Conservation (phyloP, 2,329 filamentous ascomycete species). For the Diaporthe longicolla region DNA sequence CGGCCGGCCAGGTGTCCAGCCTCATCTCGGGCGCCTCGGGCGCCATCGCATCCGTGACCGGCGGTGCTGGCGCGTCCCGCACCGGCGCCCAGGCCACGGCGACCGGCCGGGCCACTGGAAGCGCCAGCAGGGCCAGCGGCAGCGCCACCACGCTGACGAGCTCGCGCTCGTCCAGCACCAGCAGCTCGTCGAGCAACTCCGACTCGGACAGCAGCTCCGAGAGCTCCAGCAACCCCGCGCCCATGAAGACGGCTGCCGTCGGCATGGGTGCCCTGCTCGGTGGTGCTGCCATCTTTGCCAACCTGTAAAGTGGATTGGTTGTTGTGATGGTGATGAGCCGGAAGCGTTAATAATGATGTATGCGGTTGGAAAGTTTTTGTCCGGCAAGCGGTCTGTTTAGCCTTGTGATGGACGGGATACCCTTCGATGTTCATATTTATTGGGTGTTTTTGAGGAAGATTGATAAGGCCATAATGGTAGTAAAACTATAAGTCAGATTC, state of each 20-base stretch:
- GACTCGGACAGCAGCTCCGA: conserved; percentile 41
- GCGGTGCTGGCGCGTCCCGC: conserved; percentile 9
- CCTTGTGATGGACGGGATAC: conserved; percentile 18
- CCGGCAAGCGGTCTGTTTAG: neutral
- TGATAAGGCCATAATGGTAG: neutral
- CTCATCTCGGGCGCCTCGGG: neutral
- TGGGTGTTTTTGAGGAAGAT: conserved; percentile 2
- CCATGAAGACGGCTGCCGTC: conserved; percentile 58
- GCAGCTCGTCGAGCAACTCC: conserved; percentile 29
- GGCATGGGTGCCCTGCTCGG: conserved; percentile 63
- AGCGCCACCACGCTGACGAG: conserved; percentile 21
- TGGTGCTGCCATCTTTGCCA: conserved; percentile 60
- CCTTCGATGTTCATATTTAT: conserved; percentile 32
- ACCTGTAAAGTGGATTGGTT: conserved; percentile 52
- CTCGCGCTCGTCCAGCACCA: conserved; percentile 41
- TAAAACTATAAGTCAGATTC: conserved; percentile 11
- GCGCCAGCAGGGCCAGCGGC: conserved; percentile 22
- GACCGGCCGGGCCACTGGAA: neutral
- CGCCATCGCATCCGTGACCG: conserved; percentile 4
- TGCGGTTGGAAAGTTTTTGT: conserved; percentile 21
- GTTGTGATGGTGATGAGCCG: no score
- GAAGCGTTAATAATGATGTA: neutral
- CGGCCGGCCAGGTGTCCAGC: conserved; percentile 30
- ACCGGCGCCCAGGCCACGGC: neutral
- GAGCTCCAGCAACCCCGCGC: conserved; percentile 47